Evolutionary conservation across 495 filamentous ascomycete genomes (phyloP).

Genomic region (Jackrogersella multiformis): DNA sequence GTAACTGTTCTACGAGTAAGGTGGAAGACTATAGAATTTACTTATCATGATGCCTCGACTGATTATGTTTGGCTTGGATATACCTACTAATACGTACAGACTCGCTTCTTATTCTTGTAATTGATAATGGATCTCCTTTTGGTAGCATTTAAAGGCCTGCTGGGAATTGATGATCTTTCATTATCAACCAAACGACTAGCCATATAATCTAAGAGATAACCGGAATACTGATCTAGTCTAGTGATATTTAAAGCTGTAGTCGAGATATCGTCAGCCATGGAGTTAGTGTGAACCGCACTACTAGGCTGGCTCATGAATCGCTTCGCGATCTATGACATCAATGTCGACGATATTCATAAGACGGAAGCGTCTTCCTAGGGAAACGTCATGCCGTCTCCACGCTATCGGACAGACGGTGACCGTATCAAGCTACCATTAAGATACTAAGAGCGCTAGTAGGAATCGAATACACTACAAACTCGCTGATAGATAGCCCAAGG

Average conservation of each 20-base stretch:
- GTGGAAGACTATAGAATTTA: background rate
- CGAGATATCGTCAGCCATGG: conserved; percentile 17
- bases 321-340: conserved; percentile 21
- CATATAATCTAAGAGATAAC: too few species aligned
- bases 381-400: background rate
- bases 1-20: background rate
- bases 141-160: too few species aligned
- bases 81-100: background rate
- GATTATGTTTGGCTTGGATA: background rate
- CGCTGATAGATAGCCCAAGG: background rate
- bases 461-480: background rate
- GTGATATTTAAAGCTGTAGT: background rate
- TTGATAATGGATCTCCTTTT: too few species aligned
- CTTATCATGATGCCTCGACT: background rate
- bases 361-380: background rate
- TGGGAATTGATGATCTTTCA: too few species aligned
- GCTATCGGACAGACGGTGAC: background rate
- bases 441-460: background rate
- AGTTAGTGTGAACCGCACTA: conserved; percentile 11
- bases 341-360: background rate
- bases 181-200: too few species aligned
- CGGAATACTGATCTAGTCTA: too few species aligned
- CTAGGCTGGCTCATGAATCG: conserved; percentile 27
- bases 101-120: background rate
- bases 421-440: background rate